A percentile compares a stretch with the other conserved stretches of the same genome.
Conservation (phyloP, 2,329 filamentous ascomycete genomes). For the Nemania serpens region DNA sequence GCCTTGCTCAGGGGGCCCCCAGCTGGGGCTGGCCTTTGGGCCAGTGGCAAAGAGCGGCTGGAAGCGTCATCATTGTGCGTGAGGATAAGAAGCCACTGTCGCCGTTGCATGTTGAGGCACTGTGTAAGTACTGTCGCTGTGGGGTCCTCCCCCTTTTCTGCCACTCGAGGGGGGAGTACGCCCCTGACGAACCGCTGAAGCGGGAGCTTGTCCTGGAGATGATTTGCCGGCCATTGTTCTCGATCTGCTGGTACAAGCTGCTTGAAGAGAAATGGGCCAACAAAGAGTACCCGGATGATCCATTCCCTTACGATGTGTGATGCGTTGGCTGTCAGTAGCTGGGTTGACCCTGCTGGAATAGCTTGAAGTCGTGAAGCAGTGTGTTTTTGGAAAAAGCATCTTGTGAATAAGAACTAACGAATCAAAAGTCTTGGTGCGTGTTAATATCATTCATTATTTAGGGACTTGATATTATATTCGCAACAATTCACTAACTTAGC, state of each 20-base stretch:
- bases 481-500: too few species aligned
- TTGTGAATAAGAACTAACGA: too few species aligned
- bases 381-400: too few species aligned
- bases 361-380: too few species aligned
- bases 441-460: too few species aligned
- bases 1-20: background rate
- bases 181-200: conserved; percentile 2
- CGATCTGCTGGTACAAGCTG: background rate
- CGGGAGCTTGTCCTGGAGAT: conserved; percentile 5
- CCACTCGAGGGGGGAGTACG: background rate
- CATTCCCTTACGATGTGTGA: conserved; percentile 12
- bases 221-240: conserved; percentile 12
- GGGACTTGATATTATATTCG: too few species aligned
- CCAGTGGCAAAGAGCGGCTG: background rate
- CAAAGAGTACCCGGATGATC: background rate
- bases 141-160: background rate
- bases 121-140: conserved; percentile 14
- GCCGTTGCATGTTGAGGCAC: conserved; percentile 10
- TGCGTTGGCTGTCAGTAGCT: background rate
- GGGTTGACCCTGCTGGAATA: too few species aligned
- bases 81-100: conserved; percentile 17
- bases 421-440: too few species aligned
- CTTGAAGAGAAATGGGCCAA: background rate
- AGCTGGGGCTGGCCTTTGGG: background rate
- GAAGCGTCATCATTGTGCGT: conserved; percentile 13